Evolutionary conservation across 2,329 filamentous ascomycete species (phyloP), one percentile per base, ranked within the genome.

Genomic region (Huntiella moniliformis): DNA sequence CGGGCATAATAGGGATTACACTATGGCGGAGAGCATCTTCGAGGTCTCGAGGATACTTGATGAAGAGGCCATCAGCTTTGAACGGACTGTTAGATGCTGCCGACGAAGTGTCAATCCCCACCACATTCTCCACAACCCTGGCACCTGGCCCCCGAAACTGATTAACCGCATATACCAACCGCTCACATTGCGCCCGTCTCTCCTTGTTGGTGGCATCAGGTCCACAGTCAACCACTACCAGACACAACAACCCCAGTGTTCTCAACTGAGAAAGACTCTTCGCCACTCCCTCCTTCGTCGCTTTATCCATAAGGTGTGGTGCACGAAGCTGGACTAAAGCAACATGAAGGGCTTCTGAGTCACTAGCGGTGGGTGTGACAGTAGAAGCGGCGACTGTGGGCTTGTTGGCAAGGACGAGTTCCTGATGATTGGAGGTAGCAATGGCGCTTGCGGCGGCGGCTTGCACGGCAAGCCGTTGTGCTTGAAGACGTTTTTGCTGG

Each of bases 281-380:
- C 4, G 80, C 84, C 48, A 96, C 75, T 1, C 85, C 87, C 39
- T 71, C 62, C 8, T 96, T 58, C 0, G 75, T 82, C 2, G 66
- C 62, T 49, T 86, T 72, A 54, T 82, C 71, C 40, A 92, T 69
- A 1, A 67, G 61, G 54, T 92, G 79, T 0, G 85, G 79, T 38
- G 73, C 71, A 45, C 81, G 74, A 46, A 98, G 68, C 61, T 93
- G 94, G 52, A 95, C 77, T 47, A 98, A 65, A 12, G 91, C 87
- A 48, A 94, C 68, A 59, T 94, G 60, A 38, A 64, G 53, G 18
- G 59, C 61, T 34, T 59, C 54, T 35, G 56, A 51, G 4, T 47
- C 39, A 5, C n/a, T 15, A 13, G 1, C 10, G 12, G 45, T 44
- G 4, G 47, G 46, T 12, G 50, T 42, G 6, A 45, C 45, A 34